Percentiles rank a stretch among this genome's conserved stretches.
Conservation (phyloP, 2,329 filamentous ascomycete species). For the Penicillium sp. region DNA sequence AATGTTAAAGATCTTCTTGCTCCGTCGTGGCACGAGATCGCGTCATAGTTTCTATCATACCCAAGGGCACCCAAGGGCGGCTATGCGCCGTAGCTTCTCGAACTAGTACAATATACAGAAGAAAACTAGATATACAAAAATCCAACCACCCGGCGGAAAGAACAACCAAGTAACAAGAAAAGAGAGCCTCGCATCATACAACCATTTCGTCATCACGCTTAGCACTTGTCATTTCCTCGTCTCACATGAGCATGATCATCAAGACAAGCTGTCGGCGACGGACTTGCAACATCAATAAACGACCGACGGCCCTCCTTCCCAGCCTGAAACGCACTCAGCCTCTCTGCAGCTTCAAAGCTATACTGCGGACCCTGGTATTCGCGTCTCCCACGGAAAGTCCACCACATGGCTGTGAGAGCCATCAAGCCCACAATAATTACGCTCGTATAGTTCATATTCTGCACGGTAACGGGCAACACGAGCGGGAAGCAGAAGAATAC, state of each 20-base stretch:
- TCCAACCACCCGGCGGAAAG: not conserved
- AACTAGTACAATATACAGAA: not conserved
- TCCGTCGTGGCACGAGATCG: not conserved
- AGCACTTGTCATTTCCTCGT: conserved; percentile 3
- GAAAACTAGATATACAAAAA: not conserved
- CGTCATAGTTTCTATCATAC: no score
- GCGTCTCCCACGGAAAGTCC: conserved; percentile 32
- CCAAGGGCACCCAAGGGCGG: not conserved
- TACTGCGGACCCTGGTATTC: conserved; percentile 40
- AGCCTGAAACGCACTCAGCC: conserved; percentile 49
- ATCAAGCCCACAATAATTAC: conserved; percentile 42
- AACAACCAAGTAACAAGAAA: not conserved
- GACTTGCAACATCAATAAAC: conserved; percentile 16
- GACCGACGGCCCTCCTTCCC: conserved; percentile 18
- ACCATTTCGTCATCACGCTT: not conserved
- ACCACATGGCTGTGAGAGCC: conserved; percentile 36
- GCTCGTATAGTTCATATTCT: conserved; percentile 57
- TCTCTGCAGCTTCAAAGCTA: conserved; percentile 56
- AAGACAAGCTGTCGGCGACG: not conserved
- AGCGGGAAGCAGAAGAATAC: conserved; percentile 66
- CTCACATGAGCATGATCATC: conserved; percentile 4
- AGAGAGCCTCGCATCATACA: not conserved
- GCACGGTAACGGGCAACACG: conserved; percentile 46
- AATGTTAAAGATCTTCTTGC: no score
- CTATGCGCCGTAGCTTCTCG: not conserved